These are phyloP conservation scores for Tubosaeta brunneosetosa DNA, from an alignment of 768 basidiomycete genomes.

Conservation along the genomic window DNA sequence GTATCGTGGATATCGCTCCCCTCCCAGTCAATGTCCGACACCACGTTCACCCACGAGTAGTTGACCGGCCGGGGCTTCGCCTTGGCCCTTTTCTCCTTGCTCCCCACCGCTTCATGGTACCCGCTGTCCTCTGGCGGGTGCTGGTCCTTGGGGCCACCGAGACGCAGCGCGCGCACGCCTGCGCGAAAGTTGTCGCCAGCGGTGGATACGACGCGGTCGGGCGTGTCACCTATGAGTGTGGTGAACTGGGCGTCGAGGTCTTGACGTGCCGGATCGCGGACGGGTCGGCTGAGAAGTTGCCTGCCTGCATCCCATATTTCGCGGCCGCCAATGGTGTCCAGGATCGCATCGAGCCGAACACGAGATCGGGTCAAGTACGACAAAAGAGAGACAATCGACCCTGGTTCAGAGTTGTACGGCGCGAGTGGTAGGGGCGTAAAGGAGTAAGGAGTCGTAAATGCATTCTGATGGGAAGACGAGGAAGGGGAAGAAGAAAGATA, in stretches of 20 bases:
- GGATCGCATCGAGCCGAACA: slow-evolving; percentile 63
- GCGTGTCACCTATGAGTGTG: slow-evolving; percentile 71
- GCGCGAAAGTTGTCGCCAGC: slow-evolving; percentile 71
- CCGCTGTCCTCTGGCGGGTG: slow-evolving; percentile 24
- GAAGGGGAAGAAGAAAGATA: slow-evolving; percentile 24
- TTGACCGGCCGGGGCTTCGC: slow-evolving; percentile 45
- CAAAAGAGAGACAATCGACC: slow-evolving; percentile 22
- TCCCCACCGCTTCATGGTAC: slow-evolving; percentile 19
- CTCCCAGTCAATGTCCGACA: slow-evolving; percentile 80
- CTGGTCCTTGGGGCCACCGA: slow-evolving; percentile 27
- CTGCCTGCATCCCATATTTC: slow-evolving; percentile 74
- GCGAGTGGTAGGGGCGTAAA: slow-evolving; percentile 27
- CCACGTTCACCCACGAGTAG: slow-evolving; percentile 79
- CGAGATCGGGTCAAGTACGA: slow-evolving; percentile 26
- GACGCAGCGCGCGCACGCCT: slow-evolving; percentile 57
- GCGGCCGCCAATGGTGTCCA: slow-evolving; percentile 81
- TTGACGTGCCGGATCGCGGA: slow-evolving; percentile 27
- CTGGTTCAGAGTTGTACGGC: slow-evolving; percentile 25
- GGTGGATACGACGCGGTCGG: slow-evolving; percentile 59
- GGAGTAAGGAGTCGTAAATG: slow-evolving; percentile 28
- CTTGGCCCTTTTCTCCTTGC: slow-evolving; percentile 30
- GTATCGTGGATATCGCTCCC: slow-evolving; percentile 66
- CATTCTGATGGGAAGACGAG: slow-evolving; percentile 22
- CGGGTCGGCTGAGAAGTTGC: slow-evolving; percentile 45
- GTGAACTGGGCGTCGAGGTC: slow-evolving; percentile 56